Conservation (phyloP, 495 filamentous ascomycete genomes). For the Durotheca rogersii region DNA sequence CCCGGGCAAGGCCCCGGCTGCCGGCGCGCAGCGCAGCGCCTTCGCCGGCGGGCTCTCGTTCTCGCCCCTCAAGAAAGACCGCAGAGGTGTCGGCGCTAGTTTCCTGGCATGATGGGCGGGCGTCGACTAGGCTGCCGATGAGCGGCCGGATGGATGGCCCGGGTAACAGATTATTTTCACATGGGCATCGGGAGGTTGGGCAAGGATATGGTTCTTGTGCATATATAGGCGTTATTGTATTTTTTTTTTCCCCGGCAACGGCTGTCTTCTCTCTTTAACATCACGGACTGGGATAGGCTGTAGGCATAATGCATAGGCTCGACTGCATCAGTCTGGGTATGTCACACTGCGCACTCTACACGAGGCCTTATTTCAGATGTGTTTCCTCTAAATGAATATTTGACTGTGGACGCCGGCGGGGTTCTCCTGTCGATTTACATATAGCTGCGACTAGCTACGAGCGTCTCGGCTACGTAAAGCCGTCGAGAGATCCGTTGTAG, state of each 20-base stretch:
- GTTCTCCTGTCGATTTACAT: background rate
- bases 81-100: slow-evolving; percentile 57
- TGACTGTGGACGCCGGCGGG: background rate
- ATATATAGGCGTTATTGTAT: slow-evolving; percentile 22
- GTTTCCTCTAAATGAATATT: background rate
- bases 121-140: too few relatives aligned
- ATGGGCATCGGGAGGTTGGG: too few relatives aligned
- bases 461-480: too few relatives aligned
- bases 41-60: slow-evolving; percentile 56
- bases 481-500: too few relatives aligned
- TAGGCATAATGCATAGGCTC: slow-evolving; percentile 20
- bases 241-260: too few relatives aligned
- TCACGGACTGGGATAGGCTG: too few relatives aligned
- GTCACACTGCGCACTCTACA: slow-evolving; percentile 2
- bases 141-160: too few relatives aligned
- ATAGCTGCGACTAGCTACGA: too few relatives aligned
- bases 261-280: too few relatives aligned
- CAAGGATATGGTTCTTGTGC: too few relatives aligned
- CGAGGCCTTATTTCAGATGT: background rate
- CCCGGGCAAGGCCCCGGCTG: slow-evolving; percentile 23
- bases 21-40: slow-evolving; percentile 40
- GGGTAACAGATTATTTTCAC: too few relatives aligned
- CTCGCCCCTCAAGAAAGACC: slow-evolving; percentile 80
- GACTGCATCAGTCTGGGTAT: slow-evolving; percentile 22
- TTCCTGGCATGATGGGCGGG: slow-evolving; percentile 46